phyloP scores from a whole-genome alignment of 331 rosid species.

The Malus hybrid region DNA sequence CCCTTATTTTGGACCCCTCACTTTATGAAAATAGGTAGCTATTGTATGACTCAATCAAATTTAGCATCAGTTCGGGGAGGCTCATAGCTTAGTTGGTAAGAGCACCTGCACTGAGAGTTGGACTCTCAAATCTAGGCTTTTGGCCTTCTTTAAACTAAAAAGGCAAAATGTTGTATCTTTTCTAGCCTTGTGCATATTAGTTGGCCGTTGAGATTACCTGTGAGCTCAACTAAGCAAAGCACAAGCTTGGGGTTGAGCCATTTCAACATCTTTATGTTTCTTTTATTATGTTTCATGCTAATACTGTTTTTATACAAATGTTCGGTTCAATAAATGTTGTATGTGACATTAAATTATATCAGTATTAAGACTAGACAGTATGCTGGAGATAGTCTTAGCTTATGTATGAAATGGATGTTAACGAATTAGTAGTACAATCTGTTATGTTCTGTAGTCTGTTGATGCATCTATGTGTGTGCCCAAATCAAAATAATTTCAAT shows the following conservation, averaged over 20 bases:
- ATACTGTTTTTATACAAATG: background rate
- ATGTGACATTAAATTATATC: background rate
- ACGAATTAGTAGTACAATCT: background rate
- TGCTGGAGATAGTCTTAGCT: background rate
- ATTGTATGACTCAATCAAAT: background rate
- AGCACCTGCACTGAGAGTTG: background rate
- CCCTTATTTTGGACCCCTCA: background rate
- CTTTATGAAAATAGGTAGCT: background rate
- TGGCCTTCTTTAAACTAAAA: background rate
- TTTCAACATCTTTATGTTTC: background rate
- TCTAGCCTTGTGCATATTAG: background rate
- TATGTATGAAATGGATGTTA: background rate
- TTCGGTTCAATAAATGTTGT: background rate
- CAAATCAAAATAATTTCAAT: background rate
- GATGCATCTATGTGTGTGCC: background rate
- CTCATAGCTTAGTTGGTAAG: background rate
- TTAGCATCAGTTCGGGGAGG: background rate
- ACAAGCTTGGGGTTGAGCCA: background rate
- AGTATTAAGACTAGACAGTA: background rate
- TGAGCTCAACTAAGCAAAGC: background rate
- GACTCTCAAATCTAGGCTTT: background rate
- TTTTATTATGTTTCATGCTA: background rate
- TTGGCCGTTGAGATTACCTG: background rate
- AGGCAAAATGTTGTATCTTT: background rate
- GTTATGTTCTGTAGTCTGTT: background rate